phyloP scores from a whole-genome alignment of 148 eudicot species.

The Dysphania ambrosioides region DNA sequence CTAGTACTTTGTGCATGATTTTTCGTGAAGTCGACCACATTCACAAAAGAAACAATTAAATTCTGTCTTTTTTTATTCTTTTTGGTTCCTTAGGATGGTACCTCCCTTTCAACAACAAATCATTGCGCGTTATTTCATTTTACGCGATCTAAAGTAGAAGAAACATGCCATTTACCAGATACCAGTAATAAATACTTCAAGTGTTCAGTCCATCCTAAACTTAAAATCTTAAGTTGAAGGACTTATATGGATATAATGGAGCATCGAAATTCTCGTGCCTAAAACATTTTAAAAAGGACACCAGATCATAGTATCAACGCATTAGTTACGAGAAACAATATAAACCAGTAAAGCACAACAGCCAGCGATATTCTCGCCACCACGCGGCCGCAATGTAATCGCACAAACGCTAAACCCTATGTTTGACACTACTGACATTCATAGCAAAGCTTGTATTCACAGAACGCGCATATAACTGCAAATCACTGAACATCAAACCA shows the following conservation, averaged over 20 bases:
- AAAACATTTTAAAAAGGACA: no score
- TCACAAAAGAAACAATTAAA: not conserved
- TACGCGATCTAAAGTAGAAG: no score
- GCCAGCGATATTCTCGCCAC: not conserved
- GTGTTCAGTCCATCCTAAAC: not conserved
- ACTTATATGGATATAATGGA: no score
- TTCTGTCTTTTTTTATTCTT: not conserved
- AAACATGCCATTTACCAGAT: no score
- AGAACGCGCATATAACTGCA: not conserved
- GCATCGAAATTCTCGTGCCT: no score
- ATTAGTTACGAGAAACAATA: not conserved
- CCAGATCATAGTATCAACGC: not conserved
- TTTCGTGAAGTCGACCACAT: not conserved
- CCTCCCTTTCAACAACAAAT: no score
- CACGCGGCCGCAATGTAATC: not conserved
- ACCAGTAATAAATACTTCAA: not conserved
- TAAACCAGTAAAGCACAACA: not conserved
- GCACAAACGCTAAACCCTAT: slow-evolving; percentile 11
- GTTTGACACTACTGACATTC: not conserved
- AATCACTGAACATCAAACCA: no score
- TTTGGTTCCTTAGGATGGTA: not conserved
- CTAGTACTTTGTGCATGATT: not conserved
- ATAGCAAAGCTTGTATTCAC: no score
- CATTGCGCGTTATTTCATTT: no score
- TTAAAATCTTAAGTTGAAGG: no score